Conservation (phyloP, 2,329 filamentous ascomycete genomes). For the Dichotomopilus funicola region DNA sequence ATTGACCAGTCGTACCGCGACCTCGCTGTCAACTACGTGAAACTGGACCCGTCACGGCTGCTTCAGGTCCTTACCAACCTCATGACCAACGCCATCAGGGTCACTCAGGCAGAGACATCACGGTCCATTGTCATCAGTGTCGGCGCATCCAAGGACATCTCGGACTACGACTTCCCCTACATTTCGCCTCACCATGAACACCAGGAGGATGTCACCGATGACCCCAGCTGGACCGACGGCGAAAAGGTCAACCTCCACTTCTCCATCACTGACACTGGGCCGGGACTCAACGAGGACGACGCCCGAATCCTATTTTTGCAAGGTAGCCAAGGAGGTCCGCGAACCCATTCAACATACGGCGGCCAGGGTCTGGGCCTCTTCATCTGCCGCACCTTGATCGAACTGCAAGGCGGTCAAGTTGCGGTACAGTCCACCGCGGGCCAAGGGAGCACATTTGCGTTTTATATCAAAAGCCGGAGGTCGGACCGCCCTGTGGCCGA, state of each 20-base stretch:
- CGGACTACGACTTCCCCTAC: conserved; percentile 37
- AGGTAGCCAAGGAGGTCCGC: conserved; percentile 70
- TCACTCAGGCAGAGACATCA: conserved; percentile 54
- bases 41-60: conserved; percentile 67
- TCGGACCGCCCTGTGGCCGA: conserved; percentile 15
- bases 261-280: conserved; percentile 64
- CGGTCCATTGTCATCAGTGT: conserved; percentile 58
- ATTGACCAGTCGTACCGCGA: conserved; percentile 62
- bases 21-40: conserved; percentile 63
- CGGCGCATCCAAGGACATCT: conserved; percentile 52
- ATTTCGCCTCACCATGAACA: conserved; percentile 40
- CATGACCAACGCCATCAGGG: conserved; percentile 61
- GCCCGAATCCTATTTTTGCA: conserved; percentile 68
- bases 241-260: conserved; percentile 67
- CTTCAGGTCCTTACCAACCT: conserved; percentile 72
- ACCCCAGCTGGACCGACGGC: conserved; percentile 63
- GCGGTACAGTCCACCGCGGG: conserved; percentile 62
- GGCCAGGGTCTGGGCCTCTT: conserved; percentile 72
- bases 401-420: conserved; percentile 72
- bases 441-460: conserved; percentile 67
- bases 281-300: conserved; percentile 63
- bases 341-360: conserved; percentile 71
- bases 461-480: conserved; percentile 65
- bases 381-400: conserved; percentile 68
- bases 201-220: conserved; percentile 42